A percentile compares a stretch with the other conserved stretches of the same genome.
Evolutionary conservation across 169 alveolate species (phyloP).

Genomic region (Babesia sp.): DNA sequence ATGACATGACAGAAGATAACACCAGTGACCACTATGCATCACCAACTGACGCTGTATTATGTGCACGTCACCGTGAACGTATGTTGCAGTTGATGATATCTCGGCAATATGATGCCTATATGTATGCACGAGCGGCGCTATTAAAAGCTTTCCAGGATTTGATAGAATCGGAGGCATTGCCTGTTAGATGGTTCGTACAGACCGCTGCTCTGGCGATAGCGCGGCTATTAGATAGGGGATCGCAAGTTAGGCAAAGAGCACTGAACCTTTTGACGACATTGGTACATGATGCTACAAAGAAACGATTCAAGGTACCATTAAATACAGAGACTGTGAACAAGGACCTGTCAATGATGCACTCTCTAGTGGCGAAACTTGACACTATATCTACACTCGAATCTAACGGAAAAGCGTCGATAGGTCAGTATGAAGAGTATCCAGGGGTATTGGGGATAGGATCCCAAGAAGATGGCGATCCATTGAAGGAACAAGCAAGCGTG

Average conservation of each 20-base stretch:
- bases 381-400: neutral
- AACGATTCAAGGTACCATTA: conserved; percentile 61
- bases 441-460: neutral
- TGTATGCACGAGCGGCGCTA: conserved; percentile 76
- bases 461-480: neutral
- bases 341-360: conserved; percentile 51
- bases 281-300: conserved; percentile 68
- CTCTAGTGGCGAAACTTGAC: conserved; percentile 37
- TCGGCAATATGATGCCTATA: conserved; percentile 73
- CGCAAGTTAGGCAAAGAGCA: conserved; percentile 79
- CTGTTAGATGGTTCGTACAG: conserved; percentile 66
- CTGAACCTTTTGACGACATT: conserved; percentile 68
- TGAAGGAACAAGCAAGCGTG: conserved; percentile 3
- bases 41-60: neutral
- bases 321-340: conserved; percentile 45
- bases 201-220: conserved; percentile 64
- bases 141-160: conserved; percentile 70
- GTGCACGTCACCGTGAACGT: conserved; percentile 49
- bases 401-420: neutral
- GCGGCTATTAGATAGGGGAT: conserved; percentile 73
- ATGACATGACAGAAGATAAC: neutral
- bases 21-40: conserved; percentile 6
- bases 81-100: conserved; percentile 56
- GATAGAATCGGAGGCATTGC: conserved; percentile 73
- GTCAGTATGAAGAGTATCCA: neutral